These are phyloP conservation scores for Haematococcus sp. DNA, from an alignment of 139 green algal species.

Conservation along the genomic window DNA sequence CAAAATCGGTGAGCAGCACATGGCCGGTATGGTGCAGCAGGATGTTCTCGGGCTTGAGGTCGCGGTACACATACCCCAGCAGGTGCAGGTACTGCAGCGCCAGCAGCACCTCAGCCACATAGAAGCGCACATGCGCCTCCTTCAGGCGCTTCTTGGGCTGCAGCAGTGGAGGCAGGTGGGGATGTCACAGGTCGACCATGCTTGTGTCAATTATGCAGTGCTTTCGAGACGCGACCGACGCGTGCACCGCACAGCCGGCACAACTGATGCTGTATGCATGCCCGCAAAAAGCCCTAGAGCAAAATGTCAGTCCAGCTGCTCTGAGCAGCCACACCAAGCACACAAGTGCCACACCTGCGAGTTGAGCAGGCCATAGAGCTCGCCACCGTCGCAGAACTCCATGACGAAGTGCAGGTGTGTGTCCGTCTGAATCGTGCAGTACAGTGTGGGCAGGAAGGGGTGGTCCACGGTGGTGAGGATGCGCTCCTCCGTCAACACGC, in stretches of 20 bases:
- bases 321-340: too few species aligned
- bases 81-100: conserved; percentile 98
- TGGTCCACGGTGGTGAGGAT: conserved; percentile 92
- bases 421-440: conserved; percentile 89
- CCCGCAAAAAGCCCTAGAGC: too few species aligned
- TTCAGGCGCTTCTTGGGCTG: conserved; percentile 75
- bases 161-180: too few species aligned
- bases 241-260: too few species aligned
- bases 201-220: background rate
- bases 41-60: conserved; percentile 99
- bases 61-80: conserved; percentile 92
- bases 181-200: too few species aligned
- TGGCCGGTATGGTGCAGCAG: conserved; percentile 87
- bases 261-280: too few species aligned
- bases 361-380: conserved; percentile 71
- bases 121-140: conserved; percentile 83
- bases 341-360: too few species aligned
- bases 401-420: conserved; percentile 89
- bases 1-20: conserved; percentile 96
- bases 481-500: conserved; percentile 86
- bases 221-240: too few species aligned
- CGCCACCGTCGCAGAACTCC: conserved; percentile 72
- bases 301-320: too few species aligned
- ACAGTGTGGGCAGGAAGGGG: conserved; percentile 94
- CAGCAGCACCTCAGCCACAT: conserved; percentile 89